Percentiles rank a stretch among this genome's conserved stretches.
Conservation (phyloP, 2,329 filamentous ascomycete genomes). For the Ploettnerulaceae sp. region DNA sequence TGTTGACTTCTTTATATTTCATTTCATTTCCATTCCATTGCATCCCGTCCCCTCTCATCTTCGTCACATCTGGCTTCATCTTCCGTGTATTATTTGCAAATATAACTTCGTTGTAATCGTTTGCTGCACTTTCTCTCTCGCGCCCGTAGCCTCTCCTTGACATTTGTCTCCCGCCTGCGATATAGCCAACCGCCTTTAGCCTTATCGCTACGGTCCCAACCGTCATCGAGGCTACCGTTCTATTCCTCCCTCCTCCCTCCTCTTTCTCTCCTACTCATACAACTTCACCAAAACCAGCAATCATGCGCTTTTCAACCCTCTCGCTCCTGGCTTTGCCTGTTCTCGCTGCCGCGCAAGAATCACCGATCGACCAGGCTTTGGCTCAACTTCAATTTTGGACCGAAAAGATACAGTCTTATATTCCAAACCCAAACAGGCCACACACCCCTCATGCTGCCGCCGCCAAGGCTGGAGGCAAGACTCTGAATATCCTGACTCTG, state of each 20-base stretch:
- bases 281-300: conserved; percentile 8
- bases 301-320: conserved; percentile 54
- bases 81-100: conserved; percentile 11
- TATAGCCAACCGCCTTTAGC: conserved; percentile 12
- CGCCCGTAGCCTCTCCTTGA: conserved; percentile 18
- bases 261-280: conserved; percentile 12
- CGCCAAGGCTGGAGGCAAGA: conserved; percentile 46
- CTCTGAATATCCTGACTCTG: conserved; percentile 56
- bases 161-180: conserved; percentile 13
- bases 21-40: neutral
- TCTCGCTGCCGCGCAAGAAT: conserved; percentile 50
- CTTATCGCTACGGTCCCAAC: conserved; percentile 22
- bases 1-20: neutral
- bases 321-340: conserved; percentile 51
- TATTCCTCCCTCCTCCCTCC: conserved; percentile 6
- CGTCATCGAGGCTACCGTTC: neutral
- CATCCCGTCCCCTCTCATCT: neutral
- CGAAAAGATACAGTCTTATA: conserved; percentile 52
- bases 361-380: conserved; percentile 51
- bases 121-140: conserved; percentile 3
- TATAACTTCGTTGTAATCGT: conserved; percentile 23
- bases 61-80: conserved; percentile 16
- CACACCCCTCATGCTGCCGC: conserved; percentile 41
- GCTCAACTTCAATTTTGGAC: conserved; percentile 61
- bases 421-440: conserved; percentile 44